Evolutionary conservation across 106 monocot species (phyloP).

Genomic region (Acanthochlamys bracteata): DNA sequence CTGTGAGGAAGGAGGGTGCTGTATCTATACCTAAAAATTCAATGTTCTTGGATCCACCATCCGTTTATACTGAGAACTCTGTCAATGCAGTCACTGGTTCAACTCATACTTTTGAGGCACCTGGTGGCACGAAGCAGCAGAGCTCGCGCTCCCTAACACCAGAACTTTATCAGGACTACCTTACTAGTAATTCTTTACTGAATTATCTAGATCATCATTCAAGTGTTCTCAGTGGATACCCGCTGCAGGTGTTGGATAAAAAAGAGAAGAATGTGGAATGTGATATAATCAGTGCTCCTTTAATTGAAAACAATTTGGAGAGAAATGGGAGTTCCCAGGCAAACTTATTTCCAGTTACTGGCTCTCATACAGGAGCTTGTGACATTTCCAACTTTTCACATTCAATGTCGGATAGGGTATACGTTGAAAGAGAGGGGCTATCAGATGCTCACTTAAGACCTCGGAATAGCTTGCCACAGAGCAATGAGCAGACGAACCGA

Average conservation of each 20-base stretch:
- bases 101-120: constrained; percentile 22
- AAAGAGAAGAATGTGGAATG: constrained; percentile 14
- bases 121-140: constrained; percentile 6
- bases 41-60: constrained; percentile 16
- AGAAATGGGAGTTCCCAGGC: constrained; percentile 14
- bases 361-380: constrained; percentile 8
- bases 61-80: constrained; percentile 12
- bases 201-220: constrained; percentile 10
- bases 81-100: constrained; percentile 8
- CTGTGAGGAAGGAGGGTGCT: constrained; percentile 14
- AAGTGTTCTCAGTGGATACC: constrained; percentile 36
- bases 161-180: constrained; percentile 14
- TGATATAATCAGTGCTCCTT: neutral
- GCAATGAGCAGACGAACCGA: constrained; percentile 20
- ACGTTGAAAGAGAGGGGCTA: constrained; percentile 8
- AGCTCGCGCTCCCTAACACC: neutral
- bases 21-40: constrained; percentile 5
- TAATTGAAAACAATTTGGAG: constrained; percentile 5
- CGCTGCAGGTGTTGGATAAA: constrained; percentile 20
- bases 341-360: constrained; percentile 7
- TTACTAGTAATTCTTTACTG: constrained; percentile 11
- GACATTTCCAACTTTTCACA: neutral
- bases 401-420: constrained; percentile 5
- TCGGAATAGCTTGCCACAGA: constrained; percentile 12
- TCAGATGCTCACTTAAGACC: constrained; percentile 13